Percentiles rank a stretch among this genome's conserved stretches.
Evolutionary conservation across 176 grass and related monocot species (phyloP).

Genomic region (Oryza glumipatula): DNA sequence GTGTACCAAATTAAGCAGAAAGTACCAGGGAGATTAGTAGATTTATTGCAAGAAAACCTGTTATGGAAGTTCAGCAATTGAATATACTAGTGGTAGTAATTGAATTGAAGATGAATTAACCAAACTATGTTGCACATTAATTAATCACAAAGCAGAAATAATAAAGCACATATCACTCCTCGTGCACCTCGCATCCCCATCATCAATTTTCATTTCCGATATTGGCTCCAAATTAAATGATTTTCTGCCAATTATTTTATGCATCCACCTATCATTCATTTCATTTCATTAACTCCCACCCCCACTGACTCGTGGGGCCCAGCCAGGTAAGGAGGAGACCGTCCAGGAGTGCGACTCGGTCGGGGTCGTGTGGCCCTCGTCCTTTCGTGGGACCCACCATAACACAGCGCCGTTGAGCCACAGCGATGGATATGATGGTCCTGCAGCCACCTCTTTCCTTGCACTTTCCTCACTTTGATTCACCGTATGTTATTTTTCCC

Average conservation of each 20-base stretch:
- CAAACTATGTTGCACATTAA: neutral
- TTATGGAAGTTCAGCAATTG: neutral
- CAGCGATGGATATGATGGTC: neutral
- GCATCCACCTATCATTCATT: neutral
- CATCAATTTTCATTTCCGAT: neutral
- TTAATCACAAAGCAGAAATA: neutral
- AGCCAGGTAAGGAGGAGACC: neutral
- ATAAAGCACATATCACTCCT: neutral
- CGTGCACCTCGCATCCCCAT: neutral
- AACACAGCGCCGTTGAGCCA: neutral
- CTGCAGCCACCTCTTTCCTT: neutral
- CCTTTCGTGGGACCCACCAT: neutral
- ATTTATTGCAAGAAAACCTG: constrained; percentile 1
- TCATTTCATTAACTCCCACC: neutral
- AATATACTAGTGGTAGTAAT: neutral
- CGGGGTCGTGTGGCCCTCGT: constrained; percentile 5
- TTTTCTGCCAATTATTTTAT: neutral
- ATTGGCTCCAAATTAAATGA: neutral
- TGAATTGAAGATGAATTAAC: neutral
- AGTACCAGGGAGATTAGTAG: neutral
- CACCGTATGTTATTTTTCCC: too few species aligned
- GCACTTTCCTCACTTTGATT: neutral
- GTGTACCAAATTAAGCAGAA: neutral
- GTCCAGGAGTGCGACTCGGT: neutral
- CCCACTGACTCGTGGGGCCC: constrained; percentile 4